Percentiles rank a stretch among this genome's conserved stretches.
phyloP scores from a whole-genome alignment of 2,329 filamentous ascomycete genomes.

The Verticillium tricorpus region DNA sequence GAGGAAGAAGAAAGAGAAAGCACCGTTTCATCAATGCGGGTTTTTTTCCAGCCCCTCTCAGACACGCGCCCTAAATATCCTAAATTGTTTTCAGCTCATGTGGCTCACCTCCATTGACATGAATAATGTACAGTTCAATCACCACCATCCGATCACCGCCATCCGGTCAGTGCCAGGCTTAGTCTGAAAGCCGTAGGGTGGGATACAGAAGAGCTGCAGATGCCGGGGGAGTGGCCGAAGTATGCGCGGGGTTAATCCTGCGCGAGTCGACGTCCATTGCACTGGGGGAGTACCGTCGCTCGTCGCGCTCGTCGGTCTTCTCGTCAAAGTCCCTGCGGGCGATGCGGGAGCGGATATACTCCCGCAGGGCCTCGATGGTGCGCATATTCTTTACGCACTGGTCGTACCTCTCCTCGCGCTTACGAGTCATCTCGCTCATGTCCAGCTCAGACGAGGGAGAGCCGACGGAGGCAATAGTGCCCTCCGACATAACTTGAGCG shows the following conservation, averaged over 20 bases:
- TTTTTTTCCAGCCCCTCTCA: neutral
- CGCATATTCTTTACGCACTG: conserved; percentile 63
- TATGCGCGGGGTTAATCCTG: neutral
- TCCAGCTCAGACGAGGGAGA: conserved; percentile 56
- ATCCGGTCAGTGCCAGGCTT: neutral
- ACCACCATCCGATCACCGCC: neutral
- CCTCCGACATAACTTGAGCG: conserved; percentile 40
- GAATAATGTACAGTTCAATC: neutral
- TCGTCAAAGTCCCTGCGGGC: conserved; percentile 49
- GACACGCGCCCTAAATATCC: neutral
- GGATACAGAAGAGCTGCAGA: conserved; percentile 28
- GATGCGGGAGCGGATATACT: conserved; percentile 54
- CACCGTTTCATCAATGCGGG: neutral
- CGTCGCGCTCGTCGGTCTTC: conserved; percentile 20
- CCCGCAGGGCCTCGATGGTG: conserved; percentile 56
- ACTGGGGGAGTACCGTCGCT: conserved; percentile 13
- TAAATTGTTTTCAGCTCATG: neutral
- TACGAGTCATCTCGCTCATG: conserved; percentile 42
- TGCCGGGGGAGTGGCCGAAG: neutral
- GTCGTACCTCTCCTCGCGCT: conserved; percentile 60
- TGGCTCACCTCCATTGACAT: neutral
- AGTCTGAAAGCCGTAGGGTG: conserved; percentile 32
- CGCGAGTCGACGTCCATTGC: conserved; percentile 13
- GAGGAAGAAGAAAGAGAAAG: too few relatives aligned
- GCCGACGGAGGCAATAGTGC: conserved; percentile 39